Percentiles rank a stretch among this genome's conserved stretches.
Evolutionary conservation across 2,329 filamentous ascomycete species (phyloP).

Genomic region (Trichoderma sp.): DNA sequence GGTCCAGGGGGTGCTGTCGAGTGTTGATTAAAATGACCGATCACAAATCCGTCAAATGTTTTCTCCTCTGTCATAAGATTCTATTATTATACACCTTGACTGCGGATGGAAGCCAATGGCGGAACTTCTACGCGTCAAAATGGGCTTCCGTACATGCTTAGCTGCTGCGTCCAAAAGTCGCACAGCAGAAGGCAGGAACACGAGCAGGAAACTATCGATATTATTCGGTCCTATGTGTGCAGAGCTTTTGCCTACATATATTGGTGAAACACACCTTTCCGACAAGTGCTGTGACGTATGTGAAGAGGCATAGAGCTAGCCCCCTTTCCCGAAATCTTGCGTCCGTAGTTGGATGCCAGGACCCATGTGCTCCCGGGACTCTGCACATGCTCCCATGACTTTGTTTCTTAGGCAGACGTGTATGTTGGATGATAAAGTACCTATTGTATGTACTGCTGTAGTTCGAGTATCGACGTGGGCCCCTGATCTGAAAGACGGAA

Average conservation of each 20-base stretch:
- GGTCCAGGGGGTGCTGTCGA: background rate
- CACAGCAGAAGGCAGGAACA: slow-evolving; percentile 19
- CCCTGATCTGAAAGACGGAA: background rate
- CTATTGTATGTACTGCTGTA: background rate
- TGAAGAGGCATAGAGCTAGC: background rate
- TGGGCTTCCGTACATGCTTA: slow-evolving; percentile 1
- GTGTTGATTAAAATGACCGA: background rate
- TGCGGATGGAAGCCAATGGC: background rate
- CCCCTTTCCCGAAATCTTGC: background rate
- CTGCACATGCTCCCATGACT: background rate
- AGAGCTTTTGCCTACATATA: background rate
- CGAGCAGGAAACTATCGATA: slow-evolving; percentile 13
- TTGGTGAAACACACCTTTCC: slow-evolving; percentile 19
- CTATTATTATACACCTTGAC: slow-evolving; percentile 12
- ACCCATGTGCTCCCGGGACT: background rate
- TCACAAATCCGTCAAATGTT: background rate
- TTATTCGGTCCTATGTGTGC: slow-evolving; percentile 24
- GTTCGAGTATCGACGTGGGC: background rate
- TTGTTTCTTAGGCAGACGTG: background rate
- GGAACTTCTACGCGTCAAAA: background rate
- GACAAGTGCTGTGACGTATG: slow-evolving; percentile 25
- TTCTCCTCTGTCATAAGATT: background rate
- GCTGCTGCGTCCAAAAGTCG: slow-evolving; percentile 11
- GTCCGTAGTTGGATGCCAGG: background rate
- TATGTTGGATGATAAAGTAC: background rate